phyloP scores from a whole-genome alignment of 768 basidiomycete genomes.

The Xerocomus brunneocitrinus region DNA sequence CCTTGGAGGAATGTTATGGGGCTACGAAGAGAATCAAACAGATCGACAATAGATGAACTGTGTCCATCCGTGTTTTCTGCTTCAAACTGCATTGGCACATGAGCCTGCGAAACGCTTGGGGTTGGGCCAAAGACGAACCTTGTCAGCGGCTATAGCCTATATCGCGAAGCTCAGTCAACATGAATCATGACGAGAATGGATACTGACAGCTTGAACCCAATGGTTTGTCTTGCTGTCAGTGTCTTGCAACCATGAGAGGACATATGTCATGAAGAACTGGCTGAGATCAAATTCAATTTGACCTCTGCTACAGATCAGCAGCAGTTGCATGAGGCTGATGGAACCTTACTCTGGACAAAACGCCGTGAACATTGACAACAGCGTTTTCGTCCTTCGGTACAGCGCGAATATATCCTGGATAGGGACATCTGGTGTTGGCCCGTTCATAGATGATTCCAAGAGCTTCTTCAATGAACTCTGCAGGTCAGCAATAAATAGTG shows the following conservation, averaged over 20 bases:
- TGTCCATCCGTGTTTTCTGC: constrained; percentile 76
- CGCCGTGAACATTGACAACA: constrained; percentile 76
- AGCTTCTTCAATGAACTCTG: constrained; percentile 67
- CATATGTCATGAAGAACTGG: constrained; percentile 82
- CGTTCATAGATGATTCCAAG: constrained; percentile 80
- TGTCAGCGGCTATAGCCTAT: constrained; percentile 79
- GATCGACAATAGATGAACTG: constrained; percentile 95
- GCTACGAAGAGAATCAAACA: constrained; percentile 90
- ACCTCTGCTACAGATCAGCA: constrained; percentile 35
- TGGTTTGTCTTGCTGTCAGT: constrained; percentile 87
- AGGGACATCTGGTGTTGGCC: constrained; percentile 80
- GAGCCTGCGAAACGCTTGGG: background rate
- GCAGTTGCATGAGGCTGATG: background rate
- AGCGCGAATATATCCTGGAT: constrained; percentile 89
- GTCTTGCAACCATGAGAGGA: constrained; percentile 82
- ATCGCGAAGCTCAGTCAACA: constrained; percentile 7
- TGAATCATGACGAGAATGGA: background rate
- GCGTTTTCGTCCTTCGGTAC: constrained; percentile 70
- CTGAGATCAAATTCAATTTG: constrained; percentile 64
- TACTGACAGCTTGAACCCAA: constrained; percentile 88
- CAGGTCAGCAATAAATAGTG: constrained; percentile 62
- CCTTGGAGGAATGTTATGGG: constrained; percentile 86
- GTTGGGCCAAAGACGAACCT: constrained; percentile 40
- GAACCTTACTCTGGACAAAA: constrained; percentile 71
- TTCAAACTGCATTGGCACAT: constrained; percentile 53